A percentile compares a stretch with the other conserved stretches of the same genome.
Conservation (phyloP, 495 filamentous ascomycete genomes). For the Ascodesmis nigricans region DNA sequence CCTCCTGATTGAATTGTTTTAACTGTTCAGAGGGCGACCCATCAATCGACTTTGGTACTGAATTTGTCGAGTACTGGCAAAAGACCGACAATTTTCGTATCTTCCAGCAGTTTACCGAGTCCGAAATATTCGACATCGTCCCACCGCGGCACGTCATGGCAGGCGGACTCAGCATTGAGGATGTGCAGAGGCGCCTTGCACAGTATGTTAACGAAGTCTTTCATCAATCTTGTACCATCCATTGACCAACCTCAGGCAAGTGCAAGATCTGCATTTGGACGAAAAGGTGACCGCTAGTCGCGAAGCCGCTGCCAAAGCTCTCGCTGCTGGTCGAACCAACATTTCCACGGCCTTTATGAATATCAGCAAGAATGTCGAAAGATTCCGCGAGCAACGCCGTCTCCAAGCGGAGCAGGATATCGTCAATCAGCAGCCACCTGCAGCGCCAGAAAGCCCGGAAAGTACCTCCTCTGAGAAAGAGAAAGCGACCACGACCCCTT, state of each 20-base stretch:
- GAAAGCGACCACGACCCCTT: conserved; percentile 1
- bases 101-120: conserved; percentile 41
- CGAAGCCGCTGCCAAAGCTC: conserved; percentile 40
- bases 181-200: conserved; percentile 72
- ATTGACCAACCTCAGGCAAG: conserved; percentile 17
- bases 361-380: conserved; percentile 51
- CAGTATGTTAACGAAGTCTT: conserved; percentile 38
- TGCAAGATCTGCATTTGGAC: conserved; percentile 43
- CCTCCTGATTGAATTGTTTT: not conserved
- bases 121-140: conserved; percentile 51
- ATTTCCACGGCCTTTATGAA: conserved; percentile 45
- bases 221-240: not conserved
- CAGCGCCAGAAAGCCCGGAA: conserved; percentile 1
- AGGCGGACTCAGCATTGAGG: conserved; percentile 84
- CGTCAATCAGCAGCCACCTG: no score
- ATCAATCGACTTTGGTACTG: conserved; percentile 50
- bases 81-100: conserved; percentile 73
- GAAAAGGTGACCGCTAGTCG: conserved; percentile 41
- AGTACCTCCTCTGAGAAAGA: conserved; percentile 1
- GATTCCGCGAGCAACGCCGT: conserved; percentile 35
- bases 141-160: conserved; percentile 84
- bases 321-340: conserved; percentile 48
- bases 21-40: conserved; percentile 53
- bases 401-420: conserved; percentile 9
- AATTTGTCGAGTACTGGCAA: conserved; percentile 62